Evolutionary conservation across 345 rosid genomes (phyloP).

Genomic region (Zanthoxylum bungeanum): DNA sequence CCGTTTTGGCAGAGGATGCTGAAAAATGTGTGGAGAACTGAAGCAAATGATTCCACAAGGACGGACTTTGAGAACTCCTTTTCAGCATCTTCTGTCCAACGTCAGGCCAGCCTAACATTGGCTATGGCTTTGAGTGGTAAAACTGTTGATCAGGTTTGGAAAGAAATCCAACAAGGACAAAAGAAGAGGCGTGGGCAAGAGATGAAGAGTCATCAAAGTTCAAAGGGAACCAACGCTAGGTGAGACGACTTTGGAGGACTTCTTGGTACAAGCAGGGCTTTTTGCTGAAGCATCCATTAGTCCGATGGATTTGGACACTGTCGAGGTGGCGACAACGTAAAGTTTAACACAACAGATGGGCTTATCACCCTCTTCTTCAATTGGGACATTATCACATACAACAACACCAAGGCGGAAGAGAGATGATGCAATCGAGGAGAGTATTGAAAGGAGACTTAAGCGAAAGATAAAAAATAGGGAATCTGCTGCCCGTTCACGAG

Average conservation of each 20-base stretch:
- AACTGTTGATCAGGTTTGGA: constrained; percentile 65
- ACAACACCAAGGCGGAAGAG: constrained; percentile 35
- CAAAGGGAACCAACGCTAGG: constrained; percentile 34
- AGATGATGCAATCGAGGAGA: constrained; percentile 39
- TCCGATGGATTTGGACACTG: constrained; percentile 37
- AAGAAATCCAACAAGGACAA: constrained; percentile 49
- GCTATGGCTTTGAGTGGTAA: constrained; percentile 51
- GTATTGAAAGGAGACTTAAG: constrained; percentile 50
- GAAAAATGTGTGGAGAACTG: constrained; percentile 40
- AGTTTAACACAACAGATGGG: constrained; percentile 23
- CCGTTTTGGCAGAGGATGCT: no score
- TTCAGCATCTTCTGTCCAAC: constrained; percentile 33
- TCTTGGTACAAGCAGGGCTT: constrained; percentile 62
- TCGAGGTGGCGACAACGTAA: constrained; percentile 21
- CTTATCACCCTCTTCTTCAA: constrained; percentile 38
- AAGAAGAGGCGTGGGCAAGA: constrained; percentile 38
- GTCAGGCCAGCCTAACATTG: constrained; percentile 42
- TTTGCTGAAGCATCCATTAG: constrained; percentile 37
- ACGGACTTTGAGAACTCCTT: constrained; percentile 19
- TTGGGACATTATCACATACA: constrained; percentile 23
- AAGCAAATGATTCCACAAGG: constrained; percentile 28
- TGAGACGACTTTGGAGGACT: constrained; percentile 62
- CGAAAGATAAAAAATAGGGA: constrained; percentile 77
- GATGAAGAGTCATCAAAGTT: constrained; percentile 22
- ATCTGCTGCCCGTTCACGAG: constrained; percentile 68